These are phyloP conservation scores for Holtermanniella nyarrowii DNA, from an alignment of 768 basidiomycete species.

Conservation along the genomic window DNA sequence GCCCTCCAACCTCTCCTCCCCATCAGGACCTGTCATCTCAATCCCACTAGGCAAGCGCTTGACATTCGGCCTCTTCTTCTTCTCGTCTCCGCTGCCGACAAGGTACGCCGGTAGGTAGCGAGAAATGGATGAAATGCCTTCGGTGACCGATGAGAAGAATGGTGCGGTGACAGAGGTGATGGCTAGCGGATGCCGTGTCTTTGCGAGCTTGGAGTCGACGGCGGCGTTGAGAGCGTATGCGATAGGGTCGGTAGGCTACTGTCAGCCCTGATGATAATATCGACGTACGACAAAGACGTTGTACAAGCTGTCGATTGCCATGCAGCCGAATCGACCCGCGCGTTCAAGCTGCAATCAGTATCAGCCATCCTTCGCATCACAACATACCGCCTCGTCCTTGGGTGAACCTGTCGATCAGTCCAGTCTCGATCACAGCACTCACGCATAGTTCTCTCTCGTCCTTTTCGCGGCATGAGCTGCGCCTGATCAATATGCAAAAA, in stretches of 20 bases:
- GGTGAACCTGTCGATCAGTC: constrained; percentile 34
- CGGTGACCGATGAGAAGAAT: constrained; percentile 40
- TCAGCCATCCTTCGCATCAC: neutral
- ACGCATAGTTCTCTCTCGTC: constrained; percentile 42
- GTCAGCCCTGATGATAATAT: neutral
- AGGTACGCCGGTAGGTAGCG: constrained; percentile 31
- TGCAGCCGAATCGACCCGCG: constrained; percentile 44
- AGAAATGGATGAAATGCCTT: constrained; percentile 34
- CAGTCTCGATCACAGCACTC: neutral
- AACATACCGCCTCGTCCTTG: constrained; percentile 43
- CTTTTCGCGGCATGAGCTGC: constrained; percentile 45
- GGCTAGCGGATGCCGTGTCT: constrained; percentile 25
- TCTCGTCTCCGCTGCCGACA: constrained; percentile 15
- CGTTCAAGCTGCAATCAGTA: constrained; percentile 39
- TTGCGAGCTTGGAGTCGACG: constrained; percentile 41
- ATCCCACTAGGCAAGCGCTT: constrained; percentile 40
- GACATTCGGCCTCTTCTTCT: constrained; percentile 32
- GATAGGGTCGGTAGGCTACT: constrained; percentile 43
- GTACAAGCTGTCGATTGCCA: constrained; percentile 43
- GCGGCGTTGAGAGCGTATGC: constrained; percentile 45
- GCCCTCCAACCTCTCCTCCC: constrained; percentile 38
- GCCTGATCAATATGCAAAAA: constrained; percentile 46
- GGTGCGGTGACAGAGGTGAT: constrained; percentile 39
- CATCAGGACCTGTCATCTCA: constrained; percentile 39
- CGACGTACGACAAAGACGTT: constrained; percentile 38